Percentiles rank a stretch among this genome's conserved stretches.
phyloP scores from a whole-genome alignment of 805 yeast species.

The Candida bentonensis region DNA sequence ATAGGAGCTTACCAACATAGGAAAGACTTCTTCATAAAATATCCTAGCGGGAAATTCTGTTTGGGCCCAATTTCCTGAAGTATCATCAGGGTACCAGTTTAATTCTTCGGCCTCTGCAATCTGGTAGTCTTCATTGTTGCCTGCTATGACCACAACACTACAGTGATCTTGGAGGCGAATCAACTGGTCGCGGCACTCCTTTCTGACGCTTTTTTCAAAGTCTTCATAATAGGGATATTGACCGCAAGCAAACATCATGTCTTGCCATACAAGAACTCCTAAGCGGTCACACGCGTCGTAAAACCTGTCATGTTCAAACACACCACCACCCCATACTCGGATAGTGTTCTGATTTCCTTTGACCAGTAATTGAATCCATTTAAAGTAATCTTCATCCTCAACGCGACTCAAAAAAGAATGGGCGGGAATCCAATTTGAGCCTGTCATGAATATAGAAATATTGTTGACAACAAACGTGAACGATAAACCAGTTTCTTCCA shows the following conservation, averaged over 20 bases:
- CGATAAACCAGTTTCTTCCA: conserved; percentile 23
- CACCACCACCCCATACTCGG: conserved; percentile 39
- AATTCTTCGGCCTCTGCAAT: conserved; percentile 26
- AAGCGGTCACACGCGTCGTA: conserved; percentile 30
- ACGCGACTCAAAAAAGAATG: conserved; percentile 26
- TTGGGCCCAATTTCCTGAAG: too few relatives aligned
- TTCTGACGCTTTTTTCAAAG: conserved; percentile 23
- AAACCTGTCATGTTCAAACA: conserved; percentile 28
- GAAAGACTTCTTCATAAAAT: conserved; percentile 28
- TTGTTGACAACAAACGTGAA: conserved; percentile 31
- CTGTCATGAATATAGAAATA: conserved; percentile 25
- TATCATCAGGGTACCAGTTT: conserved; percentile 17
- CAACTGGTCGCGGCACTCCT: conserved; percentile 28
- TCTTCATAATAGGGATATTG: conserved; percentile 32
- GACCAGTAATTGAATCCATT: conserved; percentile 24
- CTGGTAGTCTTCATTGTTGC: conserved; percentile 37
- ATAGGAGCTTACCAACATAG: conserved; percentile 20
- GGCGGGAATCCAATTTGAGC: conserved; percentile 38
- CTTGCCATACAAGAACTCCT: conserved; percentile 40
- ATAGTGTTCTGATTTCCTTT: conserved; percentile 32
- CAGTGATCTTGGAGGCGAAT: conserved; percentile 28
- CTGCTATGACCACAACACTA: conserved; percentile 26
- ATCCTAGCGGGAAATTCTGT: conserved; percentile 28
- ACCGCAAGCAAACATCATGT: conserved; percentile 45
- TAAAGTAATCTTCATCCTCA: conserved; percentile 23